Conservation (phyloP, 202 grass and related monocot species). For the Musa balbisiana region DNA sequence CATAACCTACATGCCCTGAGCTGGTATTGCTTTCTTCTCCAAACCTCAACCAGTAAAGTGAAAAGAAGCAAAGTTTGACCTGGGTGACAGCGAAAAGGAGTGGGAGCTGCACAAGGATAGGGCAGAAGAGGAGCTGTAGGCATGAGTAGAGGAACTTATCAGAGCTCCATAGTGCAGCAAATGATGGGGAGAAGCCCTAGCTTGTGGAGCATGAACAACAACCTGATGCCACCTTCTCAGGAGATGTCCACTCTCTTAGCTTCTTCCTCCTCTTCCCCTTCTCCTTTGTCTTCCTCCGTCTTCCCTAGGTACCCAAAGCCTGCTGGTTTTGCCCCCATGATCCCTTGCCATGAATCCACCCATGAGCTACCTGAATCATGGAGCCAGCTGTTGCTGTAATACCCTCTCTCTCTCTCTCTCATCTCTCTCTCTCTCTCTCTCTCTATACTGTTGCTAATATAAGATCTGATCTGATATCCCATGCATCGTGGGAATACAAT, state of each 20-base stretch:
- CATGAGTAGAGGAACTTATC: constrained; percentile 20
- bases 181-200: constrained; percentile 24
- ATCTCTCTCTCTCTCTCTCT: constrained; percentile 4
- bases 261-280: not conserved
- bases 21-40: constrained; percentile 9
- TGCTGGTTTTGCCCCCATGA: not conserved
- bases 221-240: not conserved
- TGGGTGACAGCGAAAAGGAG: not conserved
- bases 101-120: not conserved
- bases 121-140: not conserved
- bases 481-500: not conserved
- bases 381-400: constrained; percentile 28
- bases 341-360: constrained; percentile 11
- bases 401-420: not conserved
- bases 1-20: not conserved
- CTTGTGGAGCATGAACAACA: constrained; percentile 9
- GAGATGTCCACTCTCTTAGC: not conserved
- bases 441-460: not conserved
- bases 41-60: not conserved
- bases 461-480: not conserved
- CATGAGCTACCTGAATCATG: constrained; percentile 24
- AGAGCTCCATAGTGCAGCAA: constrained; percentile 21
- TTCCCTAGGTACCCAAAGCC: constrained; percentile 4
- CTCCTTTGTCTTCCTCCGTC: constrained; percentile 10
- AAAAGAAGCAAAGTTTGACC: constrained; percentile 18